Base-by-base conservation (phyloP, 2,329 filamentous ascomycete species). In the Colletotrichum abscissum region DNA sequence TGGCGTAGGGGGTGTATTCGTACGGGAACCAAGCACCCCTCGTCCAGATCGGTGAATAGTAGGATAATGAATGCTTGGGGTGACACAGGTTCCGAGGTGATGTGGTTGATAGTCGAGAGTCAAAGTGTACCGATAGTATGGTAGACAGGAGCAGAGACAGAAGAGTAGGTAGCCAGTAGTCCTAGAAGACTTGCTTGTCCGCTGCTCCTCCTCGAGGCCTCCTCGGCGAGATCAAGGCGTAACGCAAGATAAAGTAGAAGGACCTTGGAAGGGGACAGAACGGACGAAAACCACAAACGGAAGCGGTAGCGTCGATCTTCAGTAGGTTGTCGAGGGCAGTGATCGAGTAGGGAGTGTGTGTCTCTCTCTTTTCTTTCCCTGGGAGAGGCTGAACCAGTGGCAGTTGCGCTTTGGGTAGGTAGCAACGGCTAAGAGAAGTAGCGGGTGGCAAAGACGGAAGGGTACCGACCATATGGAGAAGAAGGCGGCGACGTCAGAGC, bases 261-360 rank as follows among this genome's bases (percentile, higher is more conserved):
- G 24, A 70, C 55, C 42, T 49, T 24, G 46, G 55, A 63, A 26
- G 59, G 30, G 59, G 66, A 64, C 59, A 57, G 67, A 64, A 24
- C 33, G 11, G 33, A 49, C 24, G 14, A 19, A n/a, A 30, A 58
- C 56, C 56, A 71, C 28, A 71, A 71, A 24, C 35, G 67, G 71
- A 28, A 73, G 49, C 49, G n/a, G 67, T 73, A 71, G 67, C 71
- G 67, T 73, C 67, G 71, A 71, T 73, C 71, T 46, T 26, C 35
- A 38, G 28, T 35, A 60, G 49, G 24, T 19, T 38, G 33, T 65
- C 38, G 22, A 42, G 42, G 38, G 54, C 26, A 65, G 33, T 73
- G 63, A 57, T 65, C 28, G 62, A 52, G 38, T 62, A 46, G 56
- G 14, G 55, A 33, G 42, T 49, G 57, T 62, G 30, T 65, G 56